Base-by-base conservation (phyloP, 257 asterid genomes). In the Solanum gracilifrons region DNA sequence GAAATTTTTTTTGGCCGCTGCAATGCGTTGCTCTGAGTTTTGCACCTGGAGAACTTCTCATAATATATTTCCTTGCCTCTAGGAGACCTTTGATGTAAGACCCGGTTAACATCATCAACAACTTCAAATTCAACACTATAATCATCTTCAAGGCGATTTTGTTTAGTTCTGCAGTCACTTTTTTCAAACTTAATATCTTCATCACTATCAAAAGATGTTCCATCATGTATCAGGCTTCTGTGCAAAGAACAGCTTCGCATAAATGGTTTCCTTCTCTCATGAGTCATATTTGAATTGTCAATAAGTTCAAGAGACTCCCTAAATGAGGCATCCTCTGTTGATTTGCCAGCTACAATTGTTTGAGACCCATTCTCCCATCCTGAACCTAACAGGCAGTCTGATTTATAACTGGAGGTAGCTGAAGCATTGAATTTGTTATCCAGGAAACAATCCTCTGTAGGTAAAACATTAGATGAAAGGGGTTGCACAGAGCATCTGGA, bases 241-340 rank as follows among this genome's bases (percentile, higher is more conserved):
- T 66, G 90, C 84, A 77, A 88, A 80, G 90, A 93, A 91, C 93
- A 92, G 91, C 91, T 88, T 89, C 90, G 88, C 48, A 93, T 89
- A 90, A 89, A 86, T 85, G 95, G 90, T 87, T 87, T 92, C 88
- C 75, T 80, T 8, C 76, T 83, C 39, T 89, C 93, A 89, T 89
- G 79, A 43, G 36, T 69, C 77, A 90, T 84, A 88, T 86, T 79
- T 51, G 89, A 86, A 89, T 85, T 87, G 88, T 89, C 93, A 83
- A 60, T 82, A 58, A 85, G 85, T 74, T 89, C 88, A 88, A 89
- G 91, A 90, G 84, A 89, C 82, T 90, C 88, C 83, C 84, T 85
- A 89, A 87, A 86, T 60, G 43, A 55, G 76, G 90, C 90, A 76
- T 87, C 74, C 66, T 43, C 85, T 69, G 62, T 87, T 86, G 93